Evolutionary conservation across 1,284 basidiomycete species (phyloP), one percentile per base, ranked within the genome.

Genomic region (Pseudomicrostroma phylloplanum): DNA sequence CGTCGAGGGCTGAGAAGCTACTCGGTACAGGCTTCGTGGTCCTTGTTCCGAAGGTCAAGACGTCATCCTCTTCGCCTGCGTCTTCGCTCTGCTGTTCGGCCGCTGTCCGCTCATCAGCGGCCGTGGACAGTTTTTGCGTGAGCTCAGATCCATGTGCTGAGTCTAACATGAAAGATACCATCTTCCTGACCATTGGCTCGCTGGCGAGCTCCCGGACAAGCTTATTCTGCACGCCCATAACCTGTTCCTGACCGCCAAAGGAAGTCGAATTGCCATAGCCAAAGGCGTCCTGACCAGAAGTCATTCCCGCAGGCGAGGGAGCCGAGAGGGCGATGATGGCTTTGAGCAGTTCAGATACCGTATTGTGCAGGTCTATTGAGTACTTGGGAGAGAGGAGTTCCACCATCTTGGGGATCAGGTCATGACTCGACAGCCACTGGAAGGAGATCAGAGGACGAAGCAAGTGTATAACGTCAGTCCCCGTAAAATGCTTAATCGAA

Each of bases 321-420:
- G 92, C 89, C 19, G 92, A 91, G 82, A 97, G 89, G 25, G 92
- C 89, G 69, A 98, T 92, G 70, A 97, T 92, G 60, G 89, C 89
- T 80, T 96, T 96, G 75, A 98, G 86, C 57, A 97, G 85, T 67
- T 99, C 96, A 0, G 92, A 85, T 39, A 92, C 90, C 56, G 92
- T 88, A 30, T 86, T 85, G 80, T 98, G 94, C 63, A 90, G 86
- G 66, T 92, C 88, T 19, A 86, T 83, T 11, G 87, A 85, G 64
- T 91, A 83, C 11, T 84, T 80, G 0, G 96, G 92, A 0, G 92
- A 90, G 17, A 97, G 86, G 21, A 93, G 84, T 68, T 86, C 86
- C 63, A 96, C 85, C 46, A 97, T 84, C 54, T 87, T 86, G 30
- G 86, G 85, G 79, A 96, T 89, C 57, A 98, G 86, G 64, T 87